phyloP scores from a whole-genome alignment of 2,329 filamentous ascomycete species.

The Monosporascus sp. region DNA sequence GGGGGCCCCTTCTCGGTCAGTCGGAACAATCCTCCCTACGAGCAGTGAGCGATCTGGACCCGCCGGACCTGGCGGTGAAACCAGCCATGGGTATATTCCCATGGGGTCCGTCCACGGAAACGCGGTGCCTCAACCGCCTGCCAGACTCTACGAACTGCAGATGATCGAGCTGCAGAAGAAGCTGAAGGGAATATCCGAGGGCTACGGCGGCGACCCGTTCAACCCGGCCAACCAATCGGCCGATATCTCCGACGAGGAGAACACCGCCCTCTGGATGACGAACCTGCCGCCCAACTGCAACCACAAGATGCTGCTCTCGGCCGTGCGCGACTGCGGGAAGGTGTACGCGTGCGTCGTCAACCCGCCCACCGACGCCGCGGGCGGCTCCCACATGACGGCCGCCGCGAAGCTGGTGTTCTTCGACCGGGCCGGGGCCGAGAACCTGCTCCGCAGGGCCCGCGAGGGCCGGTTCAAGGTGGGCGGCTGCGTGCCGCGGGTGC shows the following conservation, averaged over 20 bases:
- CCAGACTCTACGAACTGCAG: background rate
- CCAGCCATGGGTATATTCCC: background rate
- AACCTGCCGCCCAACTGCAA: constrained; percentile 41
- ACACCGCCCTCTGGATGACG: constrained; percentile 49
- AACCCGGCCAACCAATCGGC: constrained; percentile 34
- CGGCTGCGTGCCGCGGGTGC: constrained; percentile 31
- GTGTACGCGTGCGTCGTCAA: constrained; percentile 50
- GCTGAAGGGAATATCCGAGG: constrained; percentile 24
- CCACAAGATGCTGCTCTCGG: constrained; percentile 37
- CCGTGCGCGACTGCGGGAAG: constrained; percentile 42
- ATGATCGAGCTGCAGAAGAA: background rate
- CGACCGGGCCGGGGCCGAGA: constrained; percentile 40
- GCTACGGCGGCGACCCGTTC: constrained; percentile 34
- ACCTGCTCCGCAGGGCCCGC: constrained; percentile 40
- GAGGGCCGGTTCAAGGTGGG: constrained; percentile 37
- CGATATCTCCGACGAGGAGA: constrained; percentile 33
- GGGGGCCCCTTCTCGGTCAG: no score
- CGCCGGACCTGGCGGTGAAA: no score
- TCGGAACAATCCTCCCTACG: no score
- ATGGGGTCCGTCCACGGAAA: background rate
- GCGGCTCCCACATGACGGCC: constrained; percentile 25
- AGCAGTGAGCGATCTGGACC: no score
- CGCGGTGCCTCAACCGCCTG: background rate
- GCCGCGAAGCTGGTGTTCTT: constrained; percentile 41
- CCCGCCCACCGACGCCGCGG: constrained; percentile 31